These are phyloP conservation scores for Pseudogymnoascus sp. DNA, from an alignment of 2,329 filamentous ascomycete genomes.

Conservation along the genomic window DNA sequence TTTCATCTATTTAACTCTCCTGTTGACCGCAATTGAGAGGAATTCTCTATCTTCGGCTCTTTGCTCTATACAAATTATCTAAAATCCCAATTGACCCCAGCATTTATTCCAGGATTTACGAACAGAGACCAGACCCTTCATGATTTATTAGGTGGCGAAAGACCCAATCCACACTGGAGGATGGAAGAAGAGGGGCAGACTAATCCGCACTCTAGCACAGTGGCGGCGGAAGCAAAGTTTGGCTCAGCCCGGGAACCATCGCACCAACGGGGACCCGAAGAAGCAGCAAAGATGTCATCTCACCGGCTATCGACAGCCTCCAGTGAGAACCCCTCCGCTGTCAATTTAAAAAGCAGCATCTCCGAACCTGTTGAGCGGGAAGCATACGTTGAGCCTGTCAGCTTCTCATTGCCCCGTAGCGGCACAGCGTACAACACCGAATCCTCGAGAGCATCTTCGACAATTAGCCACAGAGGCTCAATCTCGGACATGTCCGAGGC, in stretches of 20 bases:
- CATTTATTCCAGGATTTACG: background rate
- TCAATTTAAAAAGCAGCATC: conserved; percentile 5
- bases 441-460: conserved; percentile 22
- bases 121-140: background rate
- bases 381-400: background rate
- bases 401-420: background rate
- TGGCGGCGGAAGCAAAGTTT: conserved; percentile 7
- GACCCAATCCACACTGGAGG: background rate
- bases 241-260: conserved; percentile 3
- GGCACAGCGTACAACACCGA: conserved; percentile 30
- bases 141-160: background rate
- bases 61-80: background rate
- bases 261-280: background rate
- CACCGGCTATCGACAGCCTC: conserved; percentile 6
- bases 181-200: conserved; percentile 6
- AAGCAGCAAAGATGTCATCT: background rate
- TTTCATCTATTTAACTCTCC: background rate
- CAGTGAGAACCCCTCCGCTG: background rate
- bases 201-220: conserved; percentile 2
- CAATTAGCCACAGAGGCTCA: conserved; percentile 20
- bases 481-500: conserved; percentile 35
- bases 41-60: background rate
- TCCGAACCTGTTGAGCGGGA: background rate
- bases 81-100: background rate
- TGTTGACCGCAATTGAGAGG: background rate